Evolutionary conservation across 2,329 filamentous ascomycete species (phyloP).

Genomic region (Monilinia laxa): DNA sequence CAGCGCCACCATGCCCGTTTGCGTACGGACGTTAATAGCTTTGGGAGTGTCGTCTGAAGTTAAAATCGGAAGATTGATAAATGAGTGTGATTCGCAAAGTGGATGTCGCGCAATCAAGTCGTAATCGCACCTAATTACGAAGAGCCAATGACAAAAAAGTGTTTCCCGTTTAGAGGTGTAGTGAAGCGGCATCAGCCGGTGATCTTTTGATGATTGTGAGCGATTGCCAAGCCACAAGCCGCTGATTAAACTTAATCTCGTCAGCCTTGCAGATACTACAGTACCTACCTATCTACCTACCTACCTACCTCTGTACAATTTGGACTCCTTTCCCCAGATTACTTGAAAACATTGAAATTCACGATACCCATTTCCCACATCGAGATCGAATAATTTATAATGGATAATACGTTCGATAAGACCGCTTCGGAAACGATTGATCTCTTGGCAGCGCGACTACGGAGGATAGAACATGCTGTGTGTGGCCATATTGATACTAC

Average conservation of each 20-base stretch:
- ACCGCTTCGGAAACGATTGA: conserved; percentile 40
- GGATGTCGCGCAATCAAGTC: conserved; percentile 13
- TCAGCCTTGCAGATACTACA: conserved; percentile 15
- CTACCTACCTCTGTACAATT: no score
- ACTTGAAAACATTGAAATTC: background rate
- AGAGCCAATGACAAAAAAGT: conserved; percentile 7
- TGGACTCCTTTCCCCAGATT: conserved; percentile 18
- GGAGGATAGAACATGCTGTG: conserved; percentile 39
- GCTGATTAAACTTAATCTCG: background rate
- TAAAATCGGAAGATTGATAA: background rate
- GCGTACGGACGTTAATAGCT: background rate
- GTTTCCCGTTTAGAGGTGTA: background rate
- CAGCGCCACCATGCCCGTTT: conserved; percentile 8
- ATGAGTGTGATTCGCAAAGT: background rate
- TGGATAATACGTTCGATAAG: conserved; percentile 39
- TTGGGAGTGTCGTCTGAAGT: background rate
- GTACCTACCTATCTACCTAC: no score
- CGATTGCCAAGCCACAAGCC: background rate
- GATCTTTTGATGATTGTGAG: background rate
- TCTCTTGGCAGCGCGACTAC: conserved; percentile 37
- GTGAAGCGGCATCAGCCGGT: conserved; percentile 1
- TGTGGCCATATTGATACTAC: conserved; percentile 30
- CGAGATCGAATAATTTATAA: conserved; percentile 17
- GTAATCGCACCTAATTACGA: conserved; percentile 9
- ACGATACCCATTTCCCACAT: background rate